Evolutionary conservation across 805 yeast species (phyloP).

Genomic region (Saccharomycopsis fermentans): DNA sequence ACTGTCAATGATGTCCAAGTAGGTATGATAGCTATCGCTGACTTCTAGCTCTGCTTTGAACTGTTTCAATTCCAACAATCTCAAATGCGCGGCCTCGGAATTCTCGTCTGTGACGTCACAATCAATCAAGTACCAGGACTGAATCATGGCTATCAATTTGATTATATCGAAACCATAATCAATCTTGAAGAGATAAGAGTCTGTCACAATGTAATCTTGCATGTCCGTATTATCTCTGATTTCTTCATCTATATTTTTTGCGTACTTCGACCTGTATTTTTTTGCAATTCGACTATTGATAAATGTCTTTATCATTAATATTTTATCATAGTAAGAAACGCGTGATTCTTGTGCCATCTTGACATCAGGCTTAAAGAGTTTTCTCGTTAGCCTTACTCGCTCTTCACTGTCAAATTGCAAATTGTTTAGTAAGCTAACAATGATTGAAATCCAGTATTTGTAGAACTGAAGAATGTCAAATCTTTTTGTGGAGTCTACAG

Average conservation of each 20-base stretch:
- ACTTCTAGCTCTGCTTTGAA: neutral
- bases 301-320: neutral
- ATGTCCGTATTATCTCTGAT: neutral
- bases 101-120: neutral
- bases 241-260: neutral
- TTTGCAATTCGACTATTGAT: neutral
- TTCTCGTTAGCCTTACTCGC: neutral
- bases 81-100: neutral
- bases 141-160: neutral
- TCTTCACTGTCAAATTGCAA: constrained; percentile 3
- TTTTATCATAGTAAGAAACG: neutral
- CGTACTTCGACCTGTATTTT: neutral
- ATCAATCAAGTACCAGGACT: neutral
- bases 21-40: neutral
- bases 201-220: neutral
- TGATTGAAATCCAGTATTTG: neutral
- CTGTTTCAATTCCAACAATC: neutral
- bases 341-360: neutral
- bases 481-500: neutral
- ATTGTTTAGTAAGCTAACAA: neutral
- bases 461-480: neutral
- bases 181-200: neutral
- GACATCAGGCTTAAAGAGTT: neutral
- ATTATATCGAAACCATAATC: neutral
- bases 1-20: neutral